Conservation (phyloP, 2,329 filamentous ascomycete species). For the Phaeosphaeria sp. region DNA sequence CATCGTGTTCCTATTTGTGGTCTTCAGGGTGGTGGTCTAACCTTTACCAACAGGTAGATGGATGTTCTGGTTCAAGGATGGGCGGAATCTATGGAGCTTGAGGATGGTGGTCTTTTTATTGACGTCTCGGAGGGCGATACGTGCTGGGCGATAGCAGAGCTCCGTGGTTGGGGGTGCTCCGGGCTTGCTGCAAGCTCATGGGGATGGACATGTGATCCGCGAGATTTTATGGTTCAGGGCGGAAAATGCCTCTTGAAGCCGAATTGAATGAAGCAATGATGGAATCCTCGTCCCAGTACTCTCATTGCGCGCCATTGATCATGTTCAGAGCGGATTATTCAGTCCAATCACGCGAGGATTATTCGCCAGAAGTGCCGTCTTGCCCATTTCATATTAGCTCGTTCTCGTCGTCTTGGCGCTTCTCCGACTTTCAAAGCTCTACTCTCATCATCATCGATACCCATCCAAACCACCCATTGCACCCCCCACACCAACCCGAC, state of each 20-base stretch:
- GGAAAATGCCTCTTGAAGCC: conserved; percentile 58
- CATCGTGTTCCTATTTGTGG: conserved; percentile 57
- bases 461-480: conserved; percentile 25
- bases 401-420: conserved; percentile 5
- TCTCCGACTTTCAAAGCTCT: conserved; percentile 19
- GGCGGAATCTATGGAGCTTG: conserved; percentile 24
- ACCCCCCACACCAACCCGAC: conserved; percentile 19
- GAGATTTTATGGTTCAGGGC: conserved; percentile 51
- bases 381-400: not conserved
- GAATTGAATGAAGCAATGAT: no score
- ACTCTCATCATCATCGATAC: conserved; percentile 19
- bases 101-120: conserved; percentile 44
- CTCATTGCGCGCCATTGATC: no score
- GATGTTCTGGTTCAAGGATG: conserved; percentile 12
- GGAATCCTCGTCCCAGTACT: no score
- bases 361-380: conserved; percentile 4
- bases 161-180: conserved; percentile 53
- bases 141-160: conserved; percentile 61
- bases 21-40: conserved; percentile 41
- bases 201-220: conserved; percentile 58
- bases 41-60: conserved; percentile 17
- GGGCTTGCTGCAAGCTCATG: conserved; percentile 49
- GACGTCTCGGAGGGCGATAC: conserved; percentile 57
- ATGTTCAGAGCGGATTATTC: no score
- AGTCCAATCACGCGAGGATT: conserved; percentile 9